Conservation (phyloP, 305 asterid species). For the Fraxinus sp. region DNA sequence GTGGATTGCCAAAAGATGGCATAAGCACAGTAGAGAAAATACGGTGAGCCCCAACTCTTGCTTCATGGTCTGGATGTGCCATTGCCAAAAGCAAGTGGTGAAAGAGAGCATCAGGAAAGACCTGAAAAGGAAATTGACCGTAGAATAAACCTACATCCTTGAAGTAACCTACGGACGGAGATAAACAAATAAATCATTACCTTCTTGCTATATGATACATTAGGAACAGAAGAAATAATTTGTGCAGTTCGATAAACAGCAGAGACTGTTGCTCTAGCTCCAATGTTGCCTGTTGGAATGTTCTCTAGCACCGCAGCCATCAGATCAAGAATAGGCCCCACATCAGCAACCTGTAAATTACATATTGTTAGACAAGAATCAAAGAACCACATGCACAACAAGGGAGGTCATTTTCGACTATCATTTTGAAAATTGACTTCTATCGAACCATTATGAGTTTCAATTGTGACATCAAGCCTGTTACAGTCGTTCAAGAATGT, state of each 20-base stretch:
- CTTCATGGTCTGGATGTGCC: conserved; percentile 50
- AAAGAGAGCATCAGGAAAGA: conserved; percentile 53
- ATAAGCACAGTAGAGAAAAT: conserved; percentile 48
- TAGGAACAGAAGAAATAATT: conserved; percentile 43
- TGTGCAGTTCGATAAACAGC: conserved; percentile 47
- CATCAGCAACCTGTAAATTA: conserved; percentile 44
- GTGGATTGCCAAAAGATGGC: conserved; percentile 39
- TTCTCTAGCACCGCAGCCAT: conserved; percentile 51
- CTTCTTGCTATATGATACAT: conserved; percentile 41
- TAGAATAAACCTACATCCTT: not conserved
- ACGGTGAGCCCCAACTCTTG: conserved; percentile 45
- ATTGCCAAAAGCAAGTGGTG: conserved; percentile 54
- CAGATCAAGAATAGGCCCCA: conserved; percentile 53
- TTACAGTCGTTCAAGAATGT: not conserved
- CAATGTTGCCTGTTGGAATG: conserved; percentile 32
- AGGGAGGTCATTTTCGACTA: not conserved
- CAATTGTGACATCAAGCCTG: not conserved
- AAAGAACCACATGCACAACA: not conserved
- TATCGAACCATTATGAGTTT: not conserved
- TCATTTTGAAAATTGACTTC: not conserved
- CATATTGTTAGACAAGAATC: not conserved
- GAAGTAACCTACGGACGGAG: not conserved
- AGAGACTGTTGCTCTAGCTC: conserved; percentile 43
- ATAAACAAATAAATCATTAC: conserved; percentile 19
- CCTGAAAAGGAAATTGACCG: conserved; percentile 28